A percentile compares a stretch with the other conserved stretches of the same genome.
phyloP scores from a whole-genome alignment of 805 yeast genomes.

The Metschnikowia colocasiae region DNA sequence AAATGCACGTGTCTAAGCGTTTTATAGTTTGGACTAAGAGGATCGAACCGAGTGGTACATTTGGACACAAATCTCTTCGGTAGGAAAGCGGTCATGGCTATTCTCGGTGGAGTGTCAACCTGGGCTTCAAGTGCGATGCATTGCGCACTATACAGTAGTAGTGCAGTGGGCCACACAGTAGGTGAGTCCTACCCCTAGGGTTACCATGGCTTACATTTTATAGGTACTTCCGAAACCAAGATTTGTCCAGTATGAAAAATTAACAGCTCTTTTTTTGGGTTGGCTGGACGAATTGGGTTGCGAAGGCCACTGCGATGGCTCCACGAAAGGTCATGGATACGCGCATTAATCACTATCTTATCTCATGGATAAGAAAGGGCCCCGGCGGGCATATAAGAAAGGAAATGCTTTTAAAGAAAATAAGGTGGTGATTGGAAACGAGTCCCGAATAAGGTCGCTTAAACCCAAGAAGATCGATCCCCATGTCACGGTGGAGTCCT shows the following conservation, averaged over 20 bases:
- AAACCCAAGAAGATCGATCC: constrained; percentile 13
- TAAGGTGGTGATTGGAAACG: constrained; percentile 12
- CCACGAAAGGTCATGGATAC: neutral
- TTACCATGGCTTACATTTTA: neutral
- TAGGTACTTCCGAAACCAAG: neutral
- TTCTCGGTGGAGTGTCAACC: neutral
- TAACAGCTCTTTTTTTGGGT: too few relatives aligned
- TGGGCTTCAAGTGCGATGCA: neutral
- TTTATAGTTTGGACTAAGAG: constrained; percentile 31
- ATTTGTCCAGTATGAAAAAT: too few relatives aligned
- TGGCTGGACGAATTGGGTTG: too few relatives aligned
- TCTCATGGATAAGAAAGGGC: constrained; percentile 5
- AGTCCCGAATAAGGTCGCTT: constrained; percentile 1
- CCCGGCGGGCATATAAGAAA: constrained; percentile 10
- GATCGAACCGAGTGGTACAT: constrained; percentile 25
- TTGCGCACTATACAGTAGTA: constrained; percentile 2
- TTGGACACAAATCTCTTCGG: constrained; percentile 14
- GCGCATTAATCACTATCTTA: neutral
- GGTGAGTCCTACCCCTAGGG: neutral
- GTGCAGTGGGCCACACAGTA: neutral
- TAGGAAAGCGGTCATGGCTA: neutral
- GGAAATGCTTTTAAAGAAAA: constrained; percentile 11
- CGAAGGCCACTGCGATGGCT: neutral
- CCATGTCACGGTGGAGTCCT: constrained; percentile 47
- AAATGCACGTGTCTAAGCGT: constrained; percentile 41